Conservation (phyloP, 495 filamentous ascomycete genomes). For the Podospora pseudopauciseta region DNA sequence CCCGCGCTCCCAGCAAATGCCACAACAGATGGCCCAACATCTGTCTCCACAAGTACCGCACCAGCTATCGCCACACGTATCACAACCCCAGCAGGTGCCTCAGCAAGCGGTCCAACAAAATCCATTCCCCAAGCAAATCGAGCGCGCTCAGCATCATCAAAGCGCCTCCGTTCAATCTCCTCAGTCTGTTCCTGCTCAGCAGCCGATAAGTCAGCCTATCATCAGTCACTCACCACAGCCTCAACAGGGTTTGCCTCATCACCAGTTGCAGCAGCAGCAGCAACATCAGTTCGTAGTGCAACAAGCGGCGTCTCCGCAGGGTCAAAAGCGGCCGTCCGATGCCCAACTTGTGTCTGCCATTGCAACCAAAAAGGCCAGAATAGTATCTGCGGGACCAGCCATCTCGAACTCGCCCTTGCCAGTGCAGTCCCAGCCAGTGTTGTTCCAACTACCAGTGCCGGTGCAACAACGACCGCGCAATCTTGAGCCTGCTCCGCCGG, state of each 20-base stretch:
- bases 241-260: slow-evolving; percentile 3
- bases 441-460: neutral
- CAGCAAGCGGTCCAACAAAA: slow-evolving; percentile 8
- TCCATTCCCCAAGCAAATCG: slow-evolving; percentile 3
- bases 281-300: slow-evolving; percentile 8
- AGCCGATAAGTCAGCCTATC: neutral
- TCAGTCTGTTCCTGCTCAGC: slow-evolving; percentile 1
- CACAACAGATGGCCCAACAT: neutral
- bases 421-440: neutral
- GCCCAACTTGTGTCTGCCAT: slow-evolving; percentile 9
- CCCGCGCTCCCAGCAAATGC: slow-evolving; percentile 22
- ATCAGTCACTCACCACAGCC: slow-evolving; percentile 6
- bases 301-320: slow-evolving; percentile 8
- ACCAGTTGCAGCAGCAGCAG: slow-evolving; percentile 12
- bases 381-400: slow-evolving; percentile 5
- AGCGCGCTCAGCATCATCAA: slow-evolving; percentile 4
- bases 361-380: slow-evolving; percentile 27
- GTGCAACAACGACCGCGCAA: neutral
- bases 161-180: neutral
- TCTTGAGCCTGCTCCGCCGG: neutral
- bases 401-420: neutral
- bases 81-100: slow-evolving; percentile 4
- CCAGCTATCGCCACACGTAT: neutral
- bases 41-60: slow-evolving; percentile 3
- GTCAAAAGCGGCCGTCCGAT: slow-evolving; percentile 23